Base-by-base conservation (phyloP, 306 rosid species). In the Vigna angularis region DNA sequence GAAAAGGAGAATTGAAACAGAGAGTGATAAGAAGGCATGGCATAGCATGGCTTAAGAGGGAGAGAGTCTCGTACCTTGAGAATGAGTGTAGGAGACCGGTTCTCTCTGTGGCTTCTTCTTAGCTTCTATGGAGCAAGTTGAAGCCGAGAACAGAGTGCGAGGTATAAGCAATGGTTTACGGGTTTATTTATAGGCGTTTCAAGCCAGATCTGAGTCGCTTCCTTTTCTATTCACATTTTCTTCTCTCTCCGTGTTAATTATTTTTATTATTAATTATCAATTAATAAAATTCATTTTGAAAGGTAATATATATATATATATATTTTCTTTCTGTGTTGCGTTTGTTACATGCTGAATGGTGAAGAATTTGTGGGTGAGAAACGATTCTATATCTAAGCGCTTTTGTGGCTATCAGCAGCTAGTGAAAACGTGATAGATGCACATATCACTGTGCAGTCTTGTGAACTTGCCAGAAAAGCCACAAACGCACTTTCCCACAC, bases 151-250 rank as follows among this genome's bases (percentile, higher is more conserved):
- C 70, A 72, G 78, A 79, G 77, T 67, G 75, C 89, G 84, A 86
- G 75, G 0, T 8, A 1, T 40, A 38, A 0, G 48, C 61, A 14
- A 20, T 12, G 50, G 14, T 16, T 44, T 36, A 7, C 73, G 66
- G 58, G 34, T 3, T 85, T 85, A 90, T 87, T 88, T 90, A 90
- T 90, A 86, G 86, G 75, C 65, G 48, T 49, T 17, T 40, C 32
- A 13, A 9, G n/a, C 26, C 34, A 50, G 91, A 83, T 88, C 89
- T 88, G 63, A 51, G 55, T 26, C 11, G 12, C 4, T 10, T 8
- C 50, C 7, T 12, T 73, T 63, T 50, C 72, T 4, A 0, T 2
- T 62, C 16, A 17, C 13, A 47, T 47, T 59, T 47, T 28, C 7
- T 9, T 38, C 15, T 0, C 11, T 12, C 32, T 66, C 11, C 0